Base-by-base conservation (phyloP, 257 asterid species). In the Solanum sejunctum region DNA sequence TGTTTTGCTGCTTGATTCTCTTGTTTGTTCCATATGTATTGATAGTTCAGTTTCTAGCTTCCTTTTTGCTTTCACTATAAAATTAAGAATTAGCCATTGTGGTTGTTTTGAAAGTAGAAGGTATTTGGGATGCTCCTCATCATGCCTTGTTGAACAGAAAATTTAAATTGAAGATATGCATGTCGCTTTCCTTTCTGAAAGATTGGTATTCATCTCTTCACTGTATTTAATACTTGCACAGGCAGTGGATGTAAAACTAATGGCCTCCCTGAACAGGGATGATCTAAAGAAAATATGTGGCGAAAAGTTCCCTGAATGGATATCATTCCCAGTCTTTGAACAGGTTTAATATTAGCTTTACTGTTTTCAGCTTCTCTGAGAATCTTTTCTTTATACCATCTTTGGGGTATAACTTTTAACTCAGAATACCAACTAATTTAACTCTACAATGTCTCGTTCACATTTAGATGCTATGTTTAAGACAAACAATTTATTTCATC, bases 251-350 rank as follows among this genome's bases (percentile, higher is more conserved):
- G 91, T 95, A 84, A 94, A 95, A 87, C 91, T 92, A 77, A 89
- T 97, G 20, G 92, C 98, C 89, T 92, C 94, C 55, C 93, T 97
- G 85, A 91, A 84, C 88, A 93, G 97, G 93, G 99, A 97, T 52
- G 99, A 97, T 84, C 87, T 97, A 91, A 95, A 92, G 86, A 95
- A 94, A 89, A 93, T 95, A 20, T 97, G 99, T 70, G 99, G 99
- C 56, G 99, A 94, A 43, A 95, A 92, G 81, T 92, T 92, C 86
- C 99, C 99, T 2, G 98, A 94, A 83, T 97, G 99, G 99, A 97
- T 97, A 83, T 95, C 99, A 4, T 97, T 97, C 88, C 99, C 99
- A 47, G 98, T 90, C 63, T 97, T 77, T 83, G 99, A 97, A 90
- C 99, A 97, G 98, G 99, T 97, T 84, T 63, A 83, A 39, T 36